These are phyloP conservation scores for Leucocoprinus gongylophorus DNA, from an alignment of 1,284 basidiomycete genomes.

Conservation along the genomic window DNA sequence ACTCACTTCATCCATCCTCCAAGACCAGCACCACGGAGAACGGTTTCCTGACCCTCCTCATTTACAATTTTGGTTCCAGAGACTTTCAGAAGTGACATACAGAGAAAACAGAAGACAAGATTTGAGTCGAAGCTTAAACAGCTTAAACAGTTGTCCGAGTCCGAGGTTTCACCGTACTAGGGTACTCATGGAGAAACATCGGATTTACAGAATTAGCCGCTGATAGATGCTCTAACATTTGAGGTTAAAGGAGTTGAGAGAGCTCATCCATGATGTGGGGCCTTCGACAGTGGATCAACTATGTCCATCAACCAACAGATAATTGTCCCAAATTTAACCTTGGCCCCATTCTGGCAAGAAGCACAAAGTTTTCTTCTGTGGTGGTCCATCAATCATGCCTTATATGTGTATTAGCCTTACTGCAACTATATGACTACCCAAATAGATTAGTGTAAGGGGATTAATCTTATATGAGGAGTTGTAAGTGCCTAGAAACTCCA, in stretches of 20 bases:
- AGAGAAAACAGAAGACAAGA: not conserved
- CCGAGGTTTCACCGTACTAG: conserved; percentile 3
- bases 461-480: no score
- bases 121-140: not conserved
- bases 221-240: conserved; percentile 40
- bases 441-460: no score
- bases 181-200: no score
- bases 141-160: not conserved
- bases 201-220: not conserved
- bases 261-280: conserved; percentile 56
- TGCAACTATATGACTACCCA: no score
- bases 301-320: conserved; percentile 38
- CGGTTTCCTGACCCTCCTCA: conserved; percentile 46
- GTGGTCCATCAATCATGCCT: conserved; percentile 11
- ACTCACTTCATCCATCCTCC: conserved; percentile 70
- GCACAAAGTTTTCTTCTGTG: conserved; percentile 50
- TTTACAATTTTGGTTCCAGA: conserved; percentile 54
- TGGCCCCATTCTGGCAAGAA: conserved; percentile 42
- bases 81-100: conserved; percentile 46
- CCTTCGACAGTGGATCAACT: conserved; percentile 54
- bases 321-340: conserved; percentile 48
- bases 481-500: no score
- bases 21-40: conserved; percentile 63
- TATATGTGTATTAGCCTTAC: no score
- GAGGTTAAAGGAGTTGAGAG: conserved; percentile 47